phyloP scores from a whole-genome alignment of 768 basidiomycete genomes.

The Amanita thiersii region DNA sequence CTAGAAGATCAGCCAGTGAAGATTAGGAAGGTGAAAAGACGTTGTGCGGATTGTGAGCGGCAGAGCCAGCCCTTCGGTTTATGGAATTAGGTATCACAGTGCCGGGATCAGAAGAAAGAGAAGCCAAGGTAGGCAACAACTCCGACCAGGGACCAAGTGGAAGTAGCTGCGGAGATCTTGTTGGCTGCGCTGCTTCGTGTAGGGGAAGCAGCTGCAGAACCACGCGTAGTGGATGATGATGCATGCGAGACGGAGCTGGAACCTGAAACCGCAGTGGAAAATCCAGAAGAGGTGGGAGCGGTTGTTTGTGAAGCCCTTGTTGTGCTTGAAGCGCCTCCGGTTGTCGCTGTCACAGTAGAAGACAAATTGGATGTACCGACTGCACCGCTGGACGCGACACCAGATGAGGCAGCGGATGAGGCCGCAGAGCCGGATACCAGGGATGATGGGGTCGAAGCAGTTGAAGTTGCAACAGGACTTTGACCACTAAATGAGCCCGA shows the following conservation, averaged over 20 bases:
- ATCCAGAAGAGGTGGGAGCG: slow-evolving; percentile 3
- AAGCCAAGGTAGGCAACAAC: background rate
- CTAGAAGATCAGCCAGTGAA: background rate
- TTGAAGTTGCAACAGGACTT: slow-evolving; percentile 2
- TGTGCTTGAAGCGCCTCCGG: background rate
- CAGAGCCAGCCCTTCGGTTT: no score
- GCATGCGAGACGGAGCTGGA: background rate
- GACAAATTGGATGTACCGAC: background rate
- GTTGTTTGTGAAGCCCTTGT: background rate
- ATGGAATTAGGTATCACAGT: slow-evolving; percentile 4
- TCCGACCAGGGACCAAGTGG: background rate
- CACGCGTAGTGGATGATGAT: background rate
- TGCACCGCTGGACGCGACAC: background rate
- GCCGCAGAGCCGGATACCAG: background rate
- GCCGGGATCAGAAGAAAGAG: background rate
- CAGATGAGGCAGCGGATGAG: background rate
- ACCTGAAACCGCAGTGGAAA: background rate
- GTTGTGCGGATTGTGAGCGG: background rate
- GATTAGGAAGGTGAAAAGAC: background rate
- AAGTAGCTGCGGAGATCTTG: background rate
- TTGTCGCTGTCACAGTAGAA: background rate
- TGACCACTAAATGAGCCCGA: slow-evolving; percentile 6
- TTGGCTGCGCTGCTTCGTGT: slow-evolving; percentile 1
- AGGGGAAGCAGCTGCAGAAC: background rate
- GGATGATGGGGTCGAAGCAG: background rate